Evolutionary conservation across 345 rosid species (phyloP).

Genomic region (Salix koriyanagi): DNA sequence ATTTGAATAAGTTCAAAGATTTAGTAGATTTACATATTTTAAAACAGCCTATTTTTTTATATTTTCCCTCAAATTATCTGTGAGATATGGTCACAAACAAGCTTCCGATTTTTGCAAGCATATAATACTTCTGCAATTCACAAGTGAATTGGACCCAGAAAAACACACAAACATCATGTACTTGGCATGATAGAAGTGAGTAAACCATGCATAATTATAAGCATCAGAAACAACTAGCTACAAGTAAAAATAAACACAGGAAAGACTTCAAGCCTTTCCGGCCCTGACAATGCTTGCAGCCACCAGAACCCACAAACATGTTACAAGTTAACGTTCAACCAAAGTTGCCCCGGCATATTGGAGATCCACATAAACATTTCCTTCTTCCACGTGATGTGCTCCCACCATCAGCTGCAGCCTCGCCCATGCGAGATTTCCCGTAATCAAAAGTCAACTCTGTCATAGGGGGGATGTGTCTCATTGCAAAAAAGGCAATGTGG

Average conservation of each 20-base stretch:
- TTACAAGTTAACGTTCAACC: background rate
- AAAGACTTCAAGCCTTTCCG: background rate
- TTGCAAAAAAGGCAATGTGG: slow-evolving; percentile 62
- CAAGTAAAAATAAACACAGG: background rate
- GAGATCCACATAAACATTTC: slow-evolving; percentile 61
- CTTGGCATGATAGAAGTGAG: background rate
- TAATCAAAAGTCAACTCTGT: slow-evolving; percentile 82
- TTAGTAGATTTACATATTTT: background rate
- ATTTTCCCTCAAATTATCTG: background rate
- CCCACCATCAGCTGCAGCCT: slow-evolving; percentile 19
- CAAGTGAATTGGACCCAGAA: background rate
- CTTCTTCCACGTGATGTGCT: slow-evolving; percentile 32
- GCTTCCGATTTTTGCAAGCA: background rate
- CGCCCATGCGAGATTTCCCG: slow-evolving; percentile 35
- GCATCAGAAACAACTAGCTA: background rate
- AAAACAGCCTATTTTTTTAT: background rate
- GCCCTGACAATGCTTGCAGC: slow-evolving; percentile 6
- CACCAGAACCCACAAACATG: background rate
- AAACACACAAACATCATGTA: background rate
- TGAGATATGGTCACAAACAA: too few relatives aligned
- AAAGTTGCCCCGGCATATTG: slow-evolving; percentile 33
- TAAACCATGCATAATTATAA: background rate
- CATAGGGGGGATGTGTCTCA: slow-evolving; percentile 74
- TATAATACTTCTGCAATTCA: background rate
- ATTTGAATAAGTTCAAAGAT: background rate